phyloP scores from a whole-genome alignment of 371 early-diverging fungal species.

The Fennellomyces sp. region DNA sequence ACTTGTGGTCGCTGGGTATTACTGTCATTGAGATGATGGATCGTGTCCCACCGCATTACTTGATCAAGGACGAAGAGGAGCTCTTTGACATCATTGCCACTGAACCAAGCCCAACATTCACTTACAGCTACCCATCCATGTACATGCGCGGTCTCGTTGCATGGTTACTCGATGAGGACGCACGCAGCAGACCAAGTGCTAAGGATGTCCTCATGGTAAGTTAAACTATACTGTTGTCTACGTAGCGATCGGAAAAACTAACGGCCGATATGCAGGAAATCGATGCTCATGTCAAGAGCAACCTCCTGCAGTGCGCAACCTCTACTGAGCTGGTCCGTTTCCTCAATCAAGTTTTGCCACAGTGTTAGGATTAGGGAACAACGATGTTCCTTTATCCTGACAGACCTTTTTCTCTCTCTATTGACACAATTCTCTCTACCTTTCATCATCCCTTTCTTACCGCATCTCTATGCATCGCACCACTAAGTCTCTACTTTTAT shows the following conservation, averaged over 20 bases:
- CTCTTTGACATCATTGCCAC: conserved; percentile 45
- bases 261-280: conserved; percentile 21
- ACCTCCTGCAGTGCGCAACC: conserved; percentile 23
- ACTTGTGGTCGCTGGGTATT: conserved; percentile 98
- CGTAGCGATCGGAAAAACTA: not conserved
- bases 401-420: no score
- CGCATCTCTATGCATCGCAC: no score
- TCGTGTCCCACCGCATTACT: conserved; percentile 53
- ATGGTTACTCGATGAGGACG: conserved; percentile 50
- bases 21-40: conserved; percentile 61
- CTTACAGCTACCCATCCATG: conserved; percentile 52
- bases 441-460: no score
- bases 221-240: not conserved
- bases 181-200: conserved; percentile 40
- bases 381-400: no score
- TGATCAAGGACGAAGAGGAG: conserved; percentile 52
- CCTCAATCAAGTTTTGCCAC: conserved; percentile 26
- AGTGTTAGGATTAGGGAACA: no score
- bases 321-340: conserved; percentile 22
- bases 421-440: no score
- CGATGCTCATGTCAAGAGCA: conserved; percentile 30
- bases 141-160: conserved; percentile 56
- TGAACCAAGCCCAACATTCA: conserved; percentile 54
- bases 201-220: conserved; percentile 45
- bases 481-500: no score